Evolutionary conservation across 306 rosid genomes (phyloP).

Genomic region (Ceratonia siliqua): DNA sequence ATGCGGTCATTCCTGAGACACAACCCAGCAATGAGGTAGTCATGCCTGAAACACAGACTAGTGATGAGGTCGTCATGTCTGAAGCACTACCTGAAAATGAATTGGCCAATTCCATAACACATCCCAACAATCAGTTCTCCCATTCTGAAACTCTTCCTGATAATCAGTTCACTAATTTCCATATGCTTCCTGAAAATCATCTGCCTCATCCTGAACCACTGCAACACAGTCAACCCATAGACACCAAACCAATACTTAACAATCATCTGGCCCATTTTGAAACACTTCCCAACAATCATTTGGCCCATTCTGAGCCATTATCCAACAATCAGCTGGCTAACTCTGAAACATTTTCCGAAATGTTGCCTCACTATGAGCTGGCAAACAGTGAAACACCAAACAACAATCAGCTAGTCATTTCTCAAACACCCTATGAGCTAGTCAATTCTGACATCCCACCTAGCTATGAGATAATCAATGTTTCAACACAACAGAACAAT

Average conservation of each 20-base stretch:
- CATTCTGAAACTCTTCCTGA: slow-evolving; percentile 32
- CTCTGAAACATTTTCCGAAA: slow-evolving; percentile 40
- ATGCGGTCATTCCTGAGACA: slow-evolving; percentile 25
- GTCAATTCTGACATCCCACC: slow-evolving; percentile 29
- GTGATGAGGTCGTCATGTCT: not conserved
- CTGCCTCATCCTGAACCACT: slow-evolving; percentile 42
- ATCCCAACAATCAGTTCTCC: slow-evolving; percentile 32
- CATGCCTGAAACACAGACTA: slow-evolving; percentile 14
- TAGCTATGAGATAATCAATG: slow-evolving; percentile 47
- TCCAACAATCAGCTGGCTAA: slow-evolving; percentile 35
- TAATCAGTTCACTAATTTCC: slow-evolving; percentile 22
- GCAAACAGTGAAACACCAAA: slow-evolving; percentile 38
- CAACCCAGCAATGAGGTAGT: slow-evolving; percentile 24
- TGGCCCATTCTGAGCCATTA: slow-evolving; percentile 35
- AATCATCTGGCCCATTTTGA: slow-evolving; percentile 42
- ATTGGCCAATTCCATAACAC: slow-evolving; percentile 20
- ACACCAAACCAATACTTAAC: slow-evolving; percentile 37
- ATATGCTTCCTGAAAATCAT: slow-evolving; percentile 46
- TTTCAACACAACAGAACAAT: slow-evolving; percentile 37
- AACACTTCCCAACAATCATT: slow-evolving; percentile 34
- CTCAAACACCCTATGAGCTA: slow-evolving; percentile 40
- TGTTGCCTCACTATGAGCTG: slow-evolving; percentile 44
- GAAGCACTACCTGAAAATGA: slow-evolving; percentile 35
- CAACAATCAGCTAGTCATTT: slow-evolving; percentile 32
- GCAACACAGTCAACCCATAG: slow-evolving; percentile 31